A percentile compares a stretch with the other conserved stretches of the same genome.
Conservation (phyloP, 768 basidiomycete species). For the Auricularia auricula-judae region DNA sequence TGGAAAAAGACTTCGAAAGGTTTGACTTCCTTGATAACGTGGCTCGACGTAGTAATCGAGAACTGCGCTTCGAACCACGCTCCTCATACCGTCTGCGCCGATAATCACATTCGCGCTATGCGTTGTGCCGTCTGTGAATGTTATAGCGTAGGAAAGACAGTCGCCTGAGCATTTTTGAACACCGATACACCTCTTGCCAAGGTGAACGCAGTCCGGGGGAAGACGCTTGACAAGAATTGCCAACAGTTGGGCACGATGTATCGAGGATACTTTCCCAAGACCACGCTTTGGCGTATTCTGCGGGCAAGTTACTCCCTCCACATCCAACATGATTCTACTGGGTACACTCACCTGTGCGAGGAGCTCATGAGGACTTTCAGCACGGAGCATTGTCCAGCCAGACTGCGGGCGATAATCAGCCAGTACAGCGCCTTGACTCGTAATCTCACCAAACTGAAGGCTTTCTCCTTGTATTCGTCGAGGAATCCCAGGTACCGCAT, state of each 20-base stretch:
- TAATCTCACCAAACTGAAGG: neutral
- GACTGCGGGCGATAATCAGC: neutral
- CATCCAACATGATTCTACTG: no score
- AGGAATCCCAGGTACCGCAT: neutral
- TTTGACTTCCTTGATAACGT: neutral
- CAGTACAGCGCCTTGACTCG: neutral
- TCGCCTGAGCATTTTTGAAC: neutral
- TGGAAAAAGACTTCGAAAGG: neutral
- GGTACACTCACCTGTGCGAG: no score
- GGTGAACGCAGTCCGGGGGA: neutral
- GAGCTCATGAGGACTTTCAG: no score
- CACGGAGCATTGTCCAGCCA: neutral
- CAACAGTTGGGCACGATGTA: neutral
- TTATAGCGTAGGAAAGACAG: neutral
- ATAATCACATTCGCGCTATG: neutral
- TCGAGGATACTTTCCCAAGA: neutral
- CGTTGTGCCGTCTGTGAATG: neutral
- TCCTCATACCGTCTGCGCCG: slow-evolving; percentile 1
- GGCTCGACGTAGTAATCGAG: neutral
- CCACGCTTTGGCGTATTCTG: neutral
- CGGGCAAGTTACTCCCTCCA: no score
- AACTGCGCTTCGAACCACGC: neutral
- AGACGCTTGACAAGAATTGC: neutral
- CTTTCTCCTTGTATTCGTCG: neutral
- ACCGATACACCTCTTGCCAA: neutral